Conservation (phyloP, 371 early-diverging fungal species). For the Chytridiales sp. region DNA sequence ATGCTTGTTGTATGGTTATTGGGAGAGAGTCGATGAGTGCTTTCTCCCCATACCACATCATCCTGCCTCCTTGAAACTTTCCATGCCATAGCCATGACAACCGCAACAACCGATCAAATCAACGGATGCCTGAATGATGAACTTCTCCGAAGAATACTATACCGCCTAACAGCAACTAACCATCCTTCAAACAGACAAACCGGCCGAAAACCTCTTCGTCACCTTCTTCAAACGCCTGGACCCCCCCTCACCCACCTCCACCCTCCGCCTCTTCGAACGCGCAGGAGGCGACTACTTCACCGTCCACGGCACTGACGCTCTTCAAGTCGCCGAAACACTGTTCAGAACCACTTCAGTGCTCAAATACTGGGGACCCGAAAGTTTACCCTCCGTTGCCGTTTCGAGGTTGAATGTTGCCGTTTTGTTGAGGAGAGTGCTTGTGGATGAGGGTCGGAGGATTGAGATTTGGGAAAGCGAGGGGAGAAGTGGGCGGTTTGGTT, state of each 20-base stretch:
- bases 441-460: conserved; percentile 70
- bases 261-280: conserved; percentile 74
- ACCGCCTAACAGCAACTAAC: neutral
- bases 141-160: too few relatives aligned
- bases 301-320: conserved; percentile 87
- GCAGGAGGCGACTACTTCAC: conserved; percentile 71
- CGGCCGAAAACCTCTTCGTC: conserved; percentile 51
- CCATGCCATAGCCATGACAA: too few relatives aligned
- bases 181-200: conserved; percentile 37
- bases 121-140: too few relatives aligned
- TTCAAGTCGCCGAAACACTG: conserved; percentile 74
- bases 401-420: conserved; percentile 70
- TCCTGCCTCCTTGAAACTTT: too few relatives aligned
- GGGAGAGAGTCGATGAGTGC: too few relatives aligned
- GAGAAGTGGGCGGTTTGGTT: conserved; percentile 43
- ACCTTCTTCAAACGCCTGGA: conserved; percentile 51
- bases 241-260: conserved; percentile 14
- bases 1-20: too few relatives aligned
- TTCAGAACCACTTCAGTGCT: conserved; percentile 89
- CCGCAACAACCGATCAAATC: too few relatives aligned
- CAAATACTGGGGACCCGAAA: conserved; percentile 78
- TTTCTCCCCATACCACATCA: too few relatives aligned
- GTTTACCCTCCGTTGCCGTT: conserved; percentile 76
- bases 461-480: conserved; percentile 81
- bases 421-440: conserved; percentile 76